Evolutionary conservation across 768 basidiomycete species (phyloP), one percentile per base, ranked within the genome.

Genomic region (Tricholoma sp.): DNA sequence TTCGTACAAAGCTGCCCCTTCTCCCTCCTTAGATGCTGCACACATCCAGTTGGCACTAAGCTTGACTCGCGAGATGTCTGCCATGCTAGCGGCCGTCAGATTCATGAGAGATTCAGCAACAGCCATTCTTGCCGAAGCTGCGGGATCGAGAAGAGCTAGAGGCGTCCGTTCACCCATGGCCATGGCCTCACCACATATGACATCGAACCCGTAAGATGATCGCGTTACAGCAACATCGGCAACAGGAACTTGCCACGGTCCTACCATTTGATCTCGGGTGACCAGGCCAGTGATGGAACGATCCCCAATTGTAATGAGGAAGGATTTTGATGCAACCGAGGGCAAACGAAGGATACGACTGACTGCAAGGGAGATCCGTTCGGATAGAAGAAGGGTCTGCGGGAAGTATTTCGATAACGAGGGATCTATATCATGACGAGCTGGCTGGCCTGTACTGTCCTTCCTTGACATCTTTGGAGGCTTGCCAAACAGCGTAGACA

Each of bases 21-120:
- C 96, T 46, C 95, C 89, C 64, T 84, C 77, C 68, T 89, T 89
- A 8, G 85, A 86, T 5, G 96, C 92, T 3, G 95, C 94, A 58
- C 91, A 94, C 97, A 99, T 99, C 97, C 97, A 99, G 71, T 99
- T 99, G 47, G 96, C 96, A 61, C 93, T 95, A n/a, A 99, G 80
- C 73, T 99, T 99, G 65, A 97, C 83, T 56, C 79, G 77, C 2
- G 79, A 77, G 32, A 98, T 75, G 22, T 82, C 79, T 3, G 82
- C 81, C 39, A 95, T 74, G 50, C 82, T 79, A 1, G 95, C 85
- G 5, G 97, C 94, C 0, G 83, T 84, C 58, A 98, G 79, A 72
- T 98, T 99, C 63, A 89, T 94, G 43, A 99, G 79, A 0, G 97
- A 82, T 69, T 99, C 97, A 2, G 85, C 96, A 46, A 99, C 87